Conservation (phyloP, 768 basidiomycete species). For the Tricholomella constricta region DNA sequence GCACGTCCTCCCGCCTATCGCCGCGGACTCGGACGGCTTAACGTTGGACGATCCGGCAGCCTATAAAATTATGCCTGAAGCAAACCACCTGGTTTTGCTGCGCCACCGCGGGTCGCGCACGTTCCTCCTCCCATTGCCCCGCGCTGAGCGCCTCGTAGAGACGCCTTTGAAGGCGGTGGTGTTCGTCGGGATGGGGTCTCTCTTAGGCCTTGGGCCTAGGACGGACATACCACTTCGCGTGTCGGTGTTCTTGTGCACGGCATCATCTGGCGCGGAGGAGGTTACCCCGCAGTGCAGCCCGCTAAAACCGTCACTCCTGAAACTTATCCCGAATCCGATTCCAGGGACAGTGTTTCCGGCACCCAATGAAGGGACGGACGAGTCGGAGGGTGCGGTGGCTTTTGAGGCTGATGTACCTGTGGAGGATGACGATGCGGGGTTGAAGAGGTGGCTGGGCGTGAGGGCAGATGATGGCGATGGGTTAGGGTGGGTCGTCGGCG, state of each 20-base stretch:
- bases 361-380: slow-evolving; percentile 68
- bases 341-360: slow-evolving; percentile 60
- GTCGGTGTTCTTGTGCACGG: slow-evolving; percentile 48
- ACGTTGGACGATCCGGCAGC: slow-evolving; percentile 23
- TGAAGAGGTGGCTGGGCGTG: slow-evolving; percentile 51
- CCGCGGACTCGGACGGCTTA: slow-evolving; percentile 11
- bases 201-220: slow-evolving; percentile 53
- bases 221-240: slow-evolving; percentile 45
- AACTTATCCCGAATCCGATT: slow-evolving; percentile 64
- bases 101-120: slow-evolving; percentile 44
- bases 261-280: slow-evolving; percentile 10
- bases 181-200: slow-evolving; percentile 61
- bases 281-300: slow-evolving; percentile 34
- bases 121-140: slow-evolving; percentile 54
- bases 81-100: slow-evolving; percentile 41
- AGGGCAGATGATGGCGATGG: slow-evolving; percentile 50
- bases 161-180: slow-evolving; percentile 44
- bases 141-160: not conserved
- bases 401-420: slow-evolving; percentile 52
- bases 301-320: slow-evolving; percentile 49
- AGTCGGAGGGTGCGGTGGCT: slow-evolving; percentile 72
- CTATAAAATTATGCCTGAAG: slow-evolving; percentile 40
- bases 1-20: slow-evolving; percentile 41
- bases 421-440: slow-evolving; percentile 6
- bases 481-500: slow-evolving; percentile 64